Evolutionary conservation across 148 eudicot genomes (phyloP).

Genomic region (Oxyria digyna): DNA sequence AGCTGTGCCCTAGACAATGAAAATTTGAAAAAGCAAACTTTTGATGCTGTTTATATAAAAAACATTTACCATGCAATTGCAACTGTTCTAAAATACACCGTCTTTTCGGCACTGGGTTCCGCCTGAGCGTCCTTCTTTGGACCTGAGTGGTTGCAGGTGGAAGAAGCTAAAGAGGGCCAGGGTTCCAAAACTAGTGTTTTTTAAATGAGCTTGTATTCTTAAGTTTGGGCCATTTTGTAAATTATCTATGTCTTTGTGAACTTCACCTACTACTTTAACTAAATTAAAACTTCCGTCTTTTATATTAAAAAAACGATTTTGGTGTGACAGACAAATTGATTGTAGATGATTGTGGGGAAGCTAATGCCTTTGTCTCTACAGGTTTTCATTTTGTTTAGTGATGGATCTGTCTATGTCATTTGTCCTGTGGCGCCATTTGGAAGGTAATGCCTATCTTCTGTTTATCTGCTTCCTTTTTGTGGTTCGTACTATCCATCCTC

Average conservation of each 20-base stretch:
- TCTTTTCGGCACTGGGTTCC: too few relatives aligned
- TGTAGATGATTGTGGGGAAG: background rate
- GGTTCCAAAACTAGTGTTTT: too few relatives aligned
- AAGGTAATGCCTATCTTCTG: conserved; percentile 29
- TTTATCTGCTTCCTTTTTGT: conserved; percentile 1
- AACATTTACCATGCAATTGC: background rate
- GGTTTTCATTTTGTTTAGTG: conserved; percentile 79
- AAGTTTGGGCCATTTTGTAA: too few relatives aligned
- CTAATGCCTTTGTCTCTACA: conserved; percentile 22
- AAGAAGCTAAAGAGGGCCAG: too few relatives aligned
- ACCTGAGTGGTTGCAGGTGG: too few relatives aligned
- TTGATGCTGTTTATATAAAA: background rate
- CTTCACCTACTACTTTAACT: too few relatives aligned
- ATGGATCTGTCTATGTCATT: conserved; percentile 69
- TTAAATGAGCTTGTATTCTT: too few relatives aligned
- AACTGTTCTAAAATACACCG: too few relatives aligned
- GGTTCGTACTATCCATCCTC: background rate
- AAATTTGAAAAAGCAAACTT: background rate
- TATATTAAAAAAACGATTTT: too few relatives aligned
- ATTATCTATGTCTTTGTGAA: too few relatives aligned
- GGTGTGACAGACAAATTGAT: background rate
- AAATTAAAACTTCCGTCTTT: too few relatives aligned
- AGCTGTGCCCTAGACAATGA: background rate
- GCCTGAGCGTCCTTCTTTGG: too few relatives aligned
- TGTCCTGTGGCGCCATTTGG: conserved; percentile 96